Base-by-base conservation (phyloP, 306 rosid species). In the Rosa persica region DNA sequence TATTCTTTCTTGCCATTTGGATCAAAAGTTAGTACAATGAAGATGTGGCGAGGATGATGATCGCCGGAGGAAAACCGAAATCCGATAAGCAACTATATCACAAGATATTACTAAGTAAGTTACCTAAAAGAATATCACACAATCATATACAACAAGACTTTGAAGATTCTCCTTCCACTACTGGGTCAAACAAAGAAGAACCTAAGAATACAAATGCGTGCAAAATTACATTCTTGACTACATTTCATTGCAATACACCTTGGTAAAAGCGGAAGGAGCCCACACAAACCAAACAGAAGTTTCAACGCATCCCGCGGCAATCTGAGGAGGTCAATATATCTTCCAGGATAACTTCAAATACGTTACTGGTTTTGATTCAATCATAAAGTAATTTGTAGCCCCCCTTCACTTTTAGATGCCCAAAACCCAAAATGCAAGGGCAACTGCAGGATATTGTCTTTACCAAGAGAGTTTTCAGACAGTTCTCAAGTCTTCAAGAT, bases 71-170 rank as follows among this genome's bases (percentile, higher is more conserved):
- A n/a, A 57, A 54, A 54, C 61, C 30, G 30, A 25, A 87, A 85
- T 78, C 71, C 85, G 79, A 51, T 46, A 36, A 55, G 60, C 76
- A 20, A 60, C 36, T 82, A 81, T 79, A 81, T 78, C 84, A 79
- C 82, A 86, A 87, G 81, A 86, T 84, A 83, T 73, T 78, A 85
- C 90, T 81, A 80, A 85, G n/a, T n/a, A 80, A 44, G 0, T 79
- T 82, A 87, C 93, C 97, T 90, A 94, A 85, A 88, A 88, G 92
- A 90, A 89, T 89, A 71, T 74, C 79, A 82, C 93, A 85, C 93
- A 85, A 86, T 87, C 92, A 89, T 90, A 89, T 94, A 92, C 98
- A 89, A 82, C 80, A 86, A 74, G 86, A 85, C 36, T 42, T 81
- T 72, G 72, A 79, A 75, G 78, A 84, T 77, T 66, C 86, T 85